Evolutionary conservation across 2,329 filamentous ascomycete genomes (phyloP).

Genomic region (Aspergillus sp.): DNA sequence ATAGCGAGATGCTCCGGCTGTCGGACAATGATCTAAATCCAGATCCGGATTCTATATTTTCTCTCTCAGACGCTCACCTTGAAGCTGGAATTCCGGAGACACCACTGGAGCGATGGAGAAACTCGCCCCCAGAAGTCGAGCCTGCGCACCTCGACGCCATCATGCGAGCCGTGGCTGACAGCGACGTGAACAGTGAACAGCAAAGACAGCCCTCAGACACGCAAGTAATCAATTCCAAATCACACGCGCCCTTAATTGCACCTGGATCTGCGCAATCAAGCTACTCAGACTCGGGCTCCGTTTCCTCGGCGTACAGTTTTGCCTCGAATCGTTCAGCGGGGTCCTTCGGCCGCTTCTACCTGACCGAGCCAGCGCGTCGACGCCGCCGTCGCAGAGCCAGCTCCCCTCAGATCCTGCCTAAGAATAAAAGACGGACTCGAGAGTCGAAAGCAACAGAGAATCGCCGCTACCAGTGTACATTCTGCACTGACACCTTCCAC

Average conservation of each 20-base stretch:
- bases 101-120: slow-evolving; percentile 65
- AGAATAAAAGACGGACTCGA: slow-evolving; percentile 24
- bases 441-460: slow-evolving; percentile 21
- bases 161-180: slow-evolving; percentile 53
- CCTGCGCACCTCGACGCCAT: slow-evolving; percentile 63
- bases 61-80: not conserved
- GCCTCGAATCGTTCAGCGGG: slow-evolving; percentile 28
- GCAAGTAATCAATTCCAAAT: not conserved
- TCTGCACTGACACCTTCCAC: slow-evolving; percentile 52
- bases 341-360: slow-evolving; percentile 53
- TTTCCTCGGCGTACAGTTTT: slow-evolving; percentile 21
- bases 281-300: slow-evolving; percentile 13
- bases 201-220: not conserved
- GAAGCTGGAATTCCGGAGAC: slow-evolving; percentile 42
- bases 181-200: not conserved
- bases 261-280: slow-evolving; percentile 18
- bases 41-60: not conserved
- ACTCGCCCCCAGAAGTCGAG: slow-evolving; percentile 66
- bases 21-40: not conserved
- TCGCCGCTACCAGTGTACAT: slow-evolving; percentile 47
- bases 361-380: slow-evolving; percentile 49
- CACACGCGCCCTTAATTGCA: slow-evolving; percentile 10
- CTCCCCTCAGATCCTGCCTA: not conserved
- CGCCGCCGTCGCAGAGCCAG: slow-evolving; percentile 38
- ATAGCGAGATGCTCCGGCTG: not conserved